These are phyloP conservation scores for Lachancea fermentati DNA, from an alignment of 805 yeast species.

Conservation along the genomic window DNA sequence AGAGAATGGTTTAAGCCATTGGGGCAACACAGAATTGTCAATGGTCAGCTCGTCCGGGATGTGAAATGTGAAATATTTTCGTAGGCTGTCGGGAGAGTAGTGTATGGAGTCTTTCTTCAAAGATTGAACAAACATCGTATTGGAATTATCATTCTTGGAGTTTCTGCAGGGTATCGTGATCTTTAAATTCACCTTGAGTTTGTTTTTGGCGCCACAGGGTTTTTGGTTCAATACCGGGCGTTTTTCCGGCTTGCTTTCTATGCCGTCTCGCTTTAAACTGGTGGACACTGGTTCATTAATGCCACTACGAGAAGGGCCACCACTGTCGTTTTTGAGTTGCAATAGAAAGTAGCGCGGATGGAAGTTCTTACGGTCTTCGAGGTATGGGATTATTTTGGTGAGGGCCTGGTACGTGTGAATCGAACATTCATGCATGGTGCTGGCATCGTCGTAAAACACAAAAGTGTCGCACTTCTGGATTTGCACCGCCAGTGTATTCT, in stretches of 20 bases:
- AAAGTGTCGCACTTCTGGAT: conserved; percentile 17
- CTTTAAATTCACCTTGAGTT: conserved; percentile 8
- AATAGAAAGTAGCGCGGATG: conserved; percentile 1
- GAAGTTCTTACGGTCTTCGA: conserved; percentile 4
- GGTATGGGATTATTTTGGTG: conserved; percentile 18
- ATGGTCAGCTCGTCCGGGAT: conserved; percentile 20
- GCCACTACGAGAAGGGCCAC: background rate
- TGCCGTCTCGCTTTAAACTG: too few species aligned
- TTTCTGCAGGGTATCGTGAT: conserved; percentile 7
- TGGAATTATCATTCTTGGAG: conserved; percentile 18
- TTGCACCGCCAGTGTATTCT: conserved; percentile 13
- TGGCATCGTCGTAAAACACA: conserved; percentile 26
- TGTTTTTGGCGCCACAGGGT: conserved; percentile 1
- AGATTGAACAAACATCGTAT: conserved; percentile 27
- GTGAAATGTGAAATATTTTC: conserved; percentile 26
- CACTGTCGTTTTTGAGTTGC: background rate
- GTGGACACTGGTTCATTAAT: background rate
- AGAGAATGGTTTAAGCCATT: conserved; percentile 26
- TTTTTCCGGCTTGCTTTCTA: background rate
- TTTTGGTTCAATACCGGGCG: background rate
- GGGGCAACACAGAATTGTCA: conserved; percentile 26
- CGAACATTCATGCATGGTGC: conserved; percentile 20
- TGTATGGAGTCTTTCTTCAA: conserved; percentile 29
- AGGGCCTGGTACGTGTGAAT: conserved; percentile 23
- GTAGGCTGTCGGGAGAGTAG: conserved; percentile 30